Percentiles rank a stretch among this genome's conserved stretches.
These are phyloP conservation scores for Trypanosoma cruzi DNA, from an alignment of 208 protist genomes.

Conservation along the genomic window DNA sequence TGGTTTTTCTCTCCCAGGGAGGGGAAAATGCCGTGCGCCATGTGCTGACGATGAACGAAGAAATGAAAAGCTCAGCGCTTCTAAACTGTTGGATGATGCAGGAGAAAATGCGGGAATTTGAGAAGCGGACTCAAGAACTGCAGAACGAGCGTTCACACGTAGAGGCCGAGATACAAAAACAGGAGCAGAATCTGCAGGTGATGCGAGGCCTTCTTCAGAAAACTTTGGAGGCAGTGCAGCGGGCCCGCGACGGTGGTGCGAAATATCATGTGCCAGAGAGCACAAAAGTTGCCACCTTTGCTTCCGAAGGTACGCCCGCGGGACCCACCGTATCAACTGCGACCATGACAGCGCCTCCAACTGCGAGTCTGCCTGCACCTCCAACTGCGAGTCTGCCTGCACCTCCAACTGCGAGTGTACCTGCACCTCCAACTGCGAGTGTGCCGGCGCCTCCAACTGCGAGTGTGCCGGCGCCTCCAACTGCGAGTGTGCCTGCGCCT, in stretches of 20 bases:
- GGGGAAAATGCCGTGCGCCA: slow-evolving; percentile 45
- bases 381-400: too few relatives aligned
- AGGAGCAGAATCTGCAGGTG: slow-evolving; percentile 39
- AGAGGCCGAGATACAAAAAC: slow-evolving; percentile 37
- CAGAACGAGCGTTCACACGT: slow-evolving; percentile 42
- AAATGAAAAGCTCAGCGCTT: slow-evolving; percentile 23
- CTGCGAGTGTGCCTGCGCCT: too few relatives aligned
- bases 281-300: not conserved
- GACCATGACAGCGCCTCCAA: too few relatives aligned
- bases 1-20: slow-evolving; percentile 58
- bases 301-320: not conserved
- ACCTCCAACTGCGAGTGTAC: too few relatives aligned
- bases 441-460: too few relatives aligned
- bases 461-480: too few relatives aligned
- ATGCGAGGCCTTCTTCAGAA: slow-evolving; percentile 43
- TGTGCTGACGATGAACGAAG: slow-evolving; percentile 19
- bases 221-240: slow-evolving; percentile 46
- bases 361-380: too few relatives aligned
- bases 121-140: slow-evolving; percentile 30
- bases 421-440: too few relatives aligned
- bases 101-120: slow-evolving; percentile 12
- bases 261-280: not conserved
- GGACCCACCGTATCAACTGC: too few relatives aligned
- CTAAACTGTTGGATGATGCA: slow-evolving; percentile 21
- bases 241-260: slow-evolving; percentile 26